Evolutionary conservation across 225 moss, liverwort and hornwort species (phyloP), one percentile per base, ranked within the genome.

Genomic region (Antitrichia curtipendula): DNA sequence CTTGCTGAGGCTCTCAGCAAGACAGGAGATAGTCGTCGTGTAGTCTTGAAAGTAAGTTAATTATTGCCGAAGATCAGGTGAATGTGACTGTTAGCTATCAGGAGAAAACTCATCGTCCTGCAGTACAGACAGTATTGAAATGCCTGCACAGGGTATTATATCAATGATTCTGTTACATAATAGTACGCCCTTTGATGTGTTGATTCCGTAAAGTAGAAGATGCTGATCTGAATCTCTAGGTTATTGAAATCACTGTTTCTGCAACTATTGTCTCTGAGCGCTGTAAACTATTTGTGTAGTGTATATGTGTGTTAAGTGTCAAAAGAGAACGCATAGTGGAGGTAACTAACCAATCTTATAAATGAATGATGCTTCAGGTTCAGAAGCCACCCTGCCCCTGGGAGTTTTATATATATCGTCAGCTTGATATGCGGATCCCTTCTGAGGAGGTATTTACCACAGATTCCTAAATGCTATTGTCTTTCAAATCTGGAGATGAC

Each of bases 331-430:
- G 60, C 11, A 40, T 57, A 60, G 82, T 73, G 56, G 45, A 75
- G 68, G 75, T 75, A 68, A 50, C 53, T 78, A 74, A 74, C 43
- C 49, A 61, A 80, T 75, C 38, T 47, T 76, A 21, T 53, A 62
- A 78, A 82, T 50, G 85, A 32, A 69, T 92, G 74, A 75, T 89
- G 29, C 71, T 47, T 88, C 98, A 99, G 97, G 90, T 99, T 81
- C 99, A 99, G 90, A 97, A 93, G 87, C 99, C 97, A 28, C 89
- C 95, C 32, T 99, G 99, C 86, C 96, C 95, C 63, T 99, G 99
- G 99, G 99, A 99, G 88, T 99, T 99, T 73, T 97, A 99, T 65
- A 93, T 97, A 21, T 97, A 97, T 90, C 95, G 96, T 76, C 99
- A 99, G 84, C 90, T 99, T 93, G 99, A 97, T 90, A 78, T 88